Evolutionary conservation across 495 filamentous ascomycete genomes (phyloP).

Genomic region (Aspergillus steynii): DNA sequence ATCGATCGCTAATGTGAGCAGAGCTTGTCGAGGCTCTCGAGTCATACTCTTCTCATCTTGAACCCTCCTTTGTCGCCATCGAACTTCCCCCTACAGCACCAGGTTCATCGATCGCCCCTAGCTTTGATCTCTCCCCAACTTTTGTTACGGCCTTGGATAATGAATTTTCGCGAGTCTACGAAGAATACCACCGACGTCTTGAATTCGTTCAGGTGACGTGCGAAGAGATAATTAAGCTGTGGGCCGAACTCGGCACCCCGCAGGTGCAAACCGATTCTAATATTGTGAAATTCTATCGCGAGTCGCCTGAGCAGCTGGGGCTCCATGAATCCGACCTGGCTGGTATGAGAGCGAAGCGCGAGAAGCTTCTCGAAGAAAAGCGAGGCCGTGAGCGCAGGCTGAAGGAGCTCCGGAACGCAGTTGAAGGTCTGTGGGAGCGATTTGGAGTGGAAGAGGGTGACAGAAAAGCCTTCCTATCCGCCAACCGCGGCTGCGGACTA

Average conservation of each 20-base stretch:
- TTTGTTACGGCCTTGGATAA: slow-evolving; percentile 85
- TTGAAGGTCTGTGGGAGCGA: slow-evolving; percentile 86
- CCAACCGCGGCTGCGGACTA: slow-evolving; percentile 76
- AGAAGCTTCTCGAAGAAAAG: slow-evolving; percentile 93
- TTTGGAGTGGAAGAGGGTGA: slow-evolving; percentile 80
- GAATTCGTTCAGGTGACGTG: slow-evolving; percentile 69
- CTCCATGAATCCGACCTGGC: slow-evolving; percentile 82
- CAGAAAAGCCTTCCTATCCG: slow-evolving; percentile 74
- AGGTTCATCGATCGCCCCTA: slow-evolving; percentile 71
- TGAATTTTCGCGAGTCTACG: slow-evolving; percentile 90
- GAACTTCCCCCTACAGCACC: slow-evolving; percentile 76
- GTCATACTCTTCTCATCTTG: slow-evolving; percentile 92
- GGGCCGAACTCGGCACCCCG: slow-evolving; percentile 91
- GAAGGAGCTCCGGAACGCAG: slow-evolving; percentile 68
- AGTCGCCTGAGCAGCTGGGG: slow-evolving; percentile 89
- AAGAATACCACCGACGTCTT: slow-evolving; percentile 86
- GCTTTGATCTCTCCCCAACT: slow-evolving; percentile 84
- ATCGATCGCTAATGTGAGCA: slow-evolving; percentile 41
- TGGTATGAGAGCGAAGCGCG: slow-evolving; percentile 68
- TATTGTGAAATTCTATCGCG: slow-evolving; percentile 85
- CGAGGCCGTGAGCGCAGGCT: slow-evolving; percentile 78
- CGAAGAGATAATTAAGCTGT: slow-evolving; percentile 88
- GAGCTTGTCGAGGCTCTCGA: slow-evolving; percentile 91
- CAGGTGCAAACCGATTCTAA: slow-evolving; percentile 85
- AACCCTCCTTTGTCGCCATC: slow-evolving; percentile 78